These are phyloP conservation scores for Astrocystis sublimbata DNA, from an alignment of 495 filamentous ascomycete species.

Conservation along the genomic window DNA sequence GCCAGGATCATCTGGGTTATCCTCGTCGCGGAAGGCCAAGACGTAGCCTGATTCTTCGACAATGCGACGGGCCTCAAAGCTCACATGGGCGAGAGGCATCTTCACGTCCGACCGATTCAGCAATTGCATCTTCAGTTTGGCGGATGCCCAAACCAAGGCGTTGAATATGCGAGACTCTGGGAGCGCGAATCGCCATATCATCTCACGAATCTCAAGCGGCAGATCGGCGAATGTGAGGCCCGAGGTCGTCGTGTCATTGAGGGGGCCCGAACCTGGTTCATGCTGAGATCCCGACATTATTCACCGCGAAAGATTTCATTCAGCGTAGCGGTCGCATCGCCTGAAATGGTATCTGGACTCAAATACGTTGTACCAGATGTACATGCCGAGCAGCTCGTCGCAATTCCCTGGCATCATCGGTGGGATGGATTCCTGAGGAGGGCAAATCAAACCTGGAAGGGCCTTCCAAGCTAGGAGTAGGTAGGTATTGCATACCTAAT, in stretches of 20 bases:
- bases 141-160: constrained; percentile 25
- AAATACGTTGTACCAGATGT: not conserved
- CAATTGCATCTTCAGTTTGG: constrained; percentile 25
- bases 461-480: not conserved
- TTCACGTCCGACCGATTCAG: constrained; percentile 20
- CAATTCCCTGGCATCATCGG: too few species aligned
- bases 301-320: not conserved
- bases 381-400: not conserved
- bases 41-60: constrained; percentile 25
- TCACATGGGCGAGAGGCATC: constrained; percentile 30
- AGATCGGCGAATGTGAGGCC: constrained; percentile 27
- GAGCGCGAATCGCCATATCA: constrained; percentile 35
- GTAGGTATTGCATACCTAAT: too few species aligned
- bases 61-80: constrained; percentile 32
- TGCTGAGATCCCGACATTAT: not conserved
- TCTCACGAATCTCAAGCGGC: constrained; percentile 32
- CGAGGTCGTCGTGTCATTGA: not conserved
- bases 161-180: constrained; percentile 32
- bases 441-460: too few species aligned
- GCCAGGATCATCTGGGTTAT: constrained; percentile 26
- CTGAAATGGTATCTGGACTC: not conserved
- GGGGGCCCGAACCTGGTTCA: not conserved
- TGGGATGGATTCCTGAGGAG: too few species aligned
- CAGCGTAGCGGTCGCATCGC: not conserved
- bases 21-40: constrained; percentile 26